These are phyloP conservation scores for Paraphaeosphaeria minitans DNA, from an alignment of 2,329 filamentous ascomycete species.

Conservation along the genomic window DNA sequence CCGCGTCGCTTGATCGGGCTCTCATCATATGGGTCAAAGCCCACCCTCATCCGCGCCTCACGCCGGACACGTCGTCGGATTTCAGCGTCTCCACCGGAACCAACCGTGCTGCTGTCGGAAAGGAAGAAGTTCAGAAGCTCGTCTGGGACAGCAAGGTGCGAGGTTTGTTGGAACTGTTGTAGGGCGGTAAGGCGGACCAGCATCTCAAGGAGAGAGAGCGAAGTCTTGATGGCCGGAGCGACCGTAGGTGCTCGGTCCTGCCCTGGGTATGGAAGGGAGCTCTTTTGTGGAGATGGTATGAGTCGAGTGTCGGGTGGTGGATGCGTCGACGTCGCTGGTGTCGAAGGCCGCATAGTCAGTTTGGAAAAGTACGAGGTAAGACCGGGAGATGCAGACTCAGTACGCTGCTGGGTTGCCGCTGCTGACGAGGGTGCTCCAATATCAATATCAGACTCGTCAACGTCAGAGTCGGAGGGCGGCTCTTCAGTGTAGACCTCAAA, in stretches of 20 bases:
- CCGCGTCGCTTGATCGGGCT: slow-evolving; percentile 69
- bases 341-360: slow-evolving; percentile 49
- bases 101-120: slow-evolving; percentile 68
- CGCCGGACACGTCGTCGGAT: slow-evolving; percentile 64
- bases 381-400: slow-evolving; percentile 48
- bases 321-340: slow-evolving; percentile 25
- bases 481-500: slow-evolving; percentile 80
- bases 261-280: slow-evolving; percentile 17
- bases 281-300: slow-evolving; percentile 33
- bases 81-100: slow-evolving; percentile 66
- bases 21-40: slow-evolving; percentile 75
- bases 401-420: slow-evolving; percentile 18
- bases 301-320: slow-evolving; percentile 31
- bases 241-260: slow-evolving; percentile 23
- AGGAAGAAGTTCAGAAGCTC: slow-evolving; percentile 90
- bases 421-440: slow-evolving; percentile 22
- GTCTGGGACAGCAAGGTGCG: slow-evolving; percentile 87
- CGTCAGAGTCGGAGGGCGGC: slow-evolving; percentile 61
- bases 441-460: slow-evolving; percentile 44
- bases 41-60: slow-evolving; percentile 66
- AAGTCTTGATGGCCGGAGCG: slow-evolving; percentile 64
- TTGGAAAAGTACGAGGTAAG: slow-evolving; percentile 53
- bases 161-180: slow-evolving; percentile 89
- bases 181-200: slow-evolving; percentile 82
- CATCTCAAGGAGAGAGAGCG: slow-evolving; percentile 84